These are phyloP conservation scores for Coniella lustricola DNA, from an alignment of 2,329 filamentous ascomycete genomes.

Conservation along the genomic window DNA sequence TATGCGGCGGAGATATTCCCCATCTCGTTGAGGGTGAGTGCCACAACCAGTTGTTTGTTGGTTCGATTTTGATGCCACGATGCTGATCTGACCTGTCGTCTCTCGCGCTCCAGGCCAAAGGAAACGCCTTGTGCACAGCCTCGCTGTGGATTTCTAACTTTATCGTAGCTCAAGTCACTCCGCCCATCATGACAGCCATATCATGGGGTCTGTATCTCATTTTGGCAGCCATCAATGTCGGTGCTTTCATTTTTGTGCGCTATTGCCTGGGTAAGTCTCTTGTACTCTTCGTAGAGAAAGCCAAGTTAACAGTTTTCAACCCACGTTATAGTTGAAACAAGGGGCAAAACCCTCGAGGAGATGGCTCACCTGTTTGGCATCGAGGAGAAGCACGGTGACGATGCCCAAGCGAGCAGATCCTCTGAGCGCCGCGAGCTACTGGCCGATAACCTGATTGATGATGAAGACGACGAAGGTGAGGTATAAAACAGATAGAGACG, in stretches of 20 bases:
- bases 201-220: conserved; percentile 24
- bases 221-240: conserved; percentile 21
- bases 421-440: conserved; percentile 12
- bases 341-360: conserved; percentile 20
- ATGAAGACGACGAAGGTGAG: not conserved
- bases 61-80: not conserved
- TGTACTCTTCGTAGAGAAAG: not conserved
- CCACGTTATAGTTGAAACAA: conserved; percentile 17
- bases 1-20: conserved; percentile 28
- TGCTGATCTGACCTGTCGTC: no score
- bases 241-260: conserved; percentile 24
- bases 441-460: not conserved
- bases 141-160: conserved; percentile 27
- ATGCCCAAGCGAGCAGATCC: not conserved
- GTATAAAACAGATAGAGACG: not conserved
- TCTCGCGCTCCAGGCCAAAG: conserved; percentile 21
- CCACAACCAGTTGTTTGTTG: not conserved
- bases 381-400: conserved; percentile 9
- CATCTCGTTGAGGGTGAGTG: conserved; percentile 22
- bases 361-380: conserved; percentile 24
- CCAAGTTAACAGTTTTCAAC: not conserved
- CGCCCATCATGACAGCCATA: conserved; percentile 22
- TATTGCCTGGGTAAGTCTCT: conserved; percentile 16
- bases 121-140: conserved; percentile 23
- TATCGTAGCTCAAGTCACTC: conserved; percentile 20